phyloP scores from a whole-genome alignment of 495 filamentous ascomycete genomes.

The Aspergillus carlsbadensis region DNA sequence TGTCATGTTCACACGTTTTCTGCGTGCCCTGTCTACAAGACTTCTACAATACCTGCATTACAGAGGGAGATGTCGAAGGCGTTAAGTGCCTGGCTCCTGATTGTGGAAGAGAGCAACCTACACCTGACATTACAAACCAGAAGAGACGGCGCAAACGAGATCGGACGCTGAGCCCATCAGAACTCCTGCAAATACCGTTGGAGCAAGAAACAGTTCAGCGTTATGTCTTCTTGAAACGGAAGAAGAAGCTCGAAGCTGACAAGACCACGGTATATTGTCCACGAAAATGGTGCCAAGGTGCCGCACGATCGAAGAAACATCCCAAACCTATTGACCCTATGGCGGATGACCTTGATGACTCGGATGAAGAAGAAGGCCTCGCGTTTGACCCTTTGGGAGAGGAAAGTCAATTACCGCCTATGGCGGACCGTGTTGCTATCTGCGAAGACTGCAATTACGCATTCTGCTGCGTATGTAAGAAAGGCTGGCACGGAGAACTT shows the following conservation, averaged over 20 bases:
- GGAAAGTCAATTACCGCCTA: constrained; percentile 40
- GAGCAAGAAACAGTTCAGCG: constrained; percentile 72
- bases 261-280: constrained; percentile 94
- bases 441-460: constrained; percentile 91
- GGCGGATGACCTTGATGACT: constrained; percentile 49
- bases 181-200: constrained; percentile 83
- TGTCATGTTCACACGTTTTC: constrained; percentile 86
- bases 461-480: constrained; percentile 74
- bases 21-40: constrained; percentile 81
- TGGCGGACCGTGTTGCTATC: constrained; percentile 67
- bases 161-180: constrained; percentile 74
- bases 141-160: constrained; percentile 47
- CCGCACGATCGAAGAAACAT: constrained; percentile 78
- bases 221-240: constrained; percentile 86
- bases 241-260: constrained; percentile 86
- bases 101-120: constrained; percentile 63
- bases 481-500: constrained; percentile 89
- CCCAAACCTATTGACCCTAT: constrained; percentile 59
- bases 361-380: constrained; percentile 36
- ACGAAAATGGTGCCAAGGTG: constrained; percentile 87
- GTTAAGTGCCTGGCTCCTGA: constrained; percentile 76
- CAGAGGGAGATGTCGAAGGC: constrained; percentile 73
- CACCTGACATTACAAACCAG: constrained; percentile 16
- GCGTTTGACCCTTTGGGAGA: constrained; percentile 36
- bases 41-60: constrained; percentile 85